Base-by-base conservation (phyloP, 306 rosid genomes). In the Prunus fruticosa region DNA sequence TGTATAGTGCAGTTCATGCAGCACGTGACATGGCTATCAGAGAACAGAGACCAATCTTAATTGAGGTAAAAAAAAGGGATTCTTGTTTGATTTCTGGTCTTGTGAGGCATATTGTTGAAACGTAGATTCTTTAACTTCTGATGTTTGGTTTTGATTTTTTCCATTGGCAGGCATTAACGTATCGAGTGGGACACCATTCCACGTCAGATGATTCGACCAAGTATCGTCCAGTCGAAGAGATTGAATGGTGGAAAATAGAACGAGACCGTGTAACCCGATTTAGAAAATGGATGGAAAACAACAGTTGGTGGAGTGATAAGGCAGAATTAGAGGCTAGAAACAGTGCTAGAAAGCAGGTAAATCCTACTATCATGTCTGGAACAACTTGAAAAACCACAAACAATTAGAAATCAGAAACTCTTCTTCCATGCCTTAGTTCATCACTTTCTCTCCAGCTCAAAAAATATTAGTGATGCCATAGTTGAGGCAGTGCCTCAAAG, bases 131-230 rank as follows among this genome's bases (percentile, higher is more conserved):
- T 23, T 1, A 5, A 25, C 15, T 8, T 51, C 16, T 58, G 23
- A 25, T 25, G 27, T 25, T 25, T 25, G 27, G 27, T 25, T 25
- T 25, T 25, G 27, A 49, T 78, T 76, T 76, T 62, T 28, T 47
- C 60, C 75, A 2, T 87, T 72, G 64, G 20, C 78, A 95, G 99
- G 96, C 97, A 51, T 80, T 95, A 52, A 92, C 97, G 6, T 95
- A 95, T 77, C 87, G 99, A 88, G 97, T 84, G 46, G 99, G 99
- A 72, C 99, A 95, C 79, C 97, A 95, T 75, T 85, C 93, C 25
- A 95, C 97, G n/a, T 95, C 99, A 10, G 99, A 95, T 77, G 99
- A 95, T 78, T 95, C 99, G 2, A 92, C 97, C 80, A 95, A 87
- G 88, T 95, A 95, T 74, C 97, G 99, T 49, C 80, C 91, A 0